Conservation (phyloP, 2,329 filamentous ascomycete genomes). For the Hortaea sp. region DNA sequence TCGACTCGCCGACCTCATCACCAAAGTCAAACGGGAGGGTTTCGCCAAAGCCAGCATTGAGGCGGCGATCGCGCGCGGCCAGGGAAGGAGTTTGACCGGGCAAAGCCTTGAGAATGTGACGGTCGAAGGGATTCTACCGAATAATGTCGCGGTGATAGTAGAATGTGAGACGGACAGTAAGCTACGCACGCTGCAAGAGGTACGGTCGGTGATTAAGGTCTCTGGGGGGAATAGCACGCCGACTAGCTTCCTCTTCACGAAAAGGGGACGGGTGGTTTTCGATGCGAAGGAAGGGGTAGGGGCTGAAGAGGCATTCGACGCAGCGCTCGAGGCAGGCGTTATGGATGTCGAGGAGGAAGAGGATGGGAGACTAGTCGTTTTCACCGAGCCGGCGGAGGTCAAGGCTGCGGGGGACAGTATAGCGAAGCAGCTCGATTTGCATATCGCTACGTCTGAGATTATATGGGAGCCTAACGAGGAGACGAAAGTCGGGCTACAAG, state of each 20-base stretch:
- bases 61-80: conserved; percentile 74
- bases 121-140: conserved; percentile 71
- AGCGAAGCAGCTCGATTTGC: conserved; percentile 52
- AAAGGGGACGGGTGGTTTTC: conserved; percentile 65
- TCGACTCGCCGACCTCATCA: conserved; percentile 61
- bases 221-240: conserved; percentile 60
- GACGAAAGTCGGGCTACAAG: conserved; percentile 55
- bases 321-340: conserved; percentile 75
- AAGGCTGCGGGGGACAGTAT: conserved; percentile 55
- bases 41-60: conserved; percentile 81
- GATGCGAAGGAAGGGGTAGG: conserved; percentile 46
- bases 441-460: conserved; percentile 66
- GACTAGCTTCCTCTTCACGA: conserved; percentile 75
- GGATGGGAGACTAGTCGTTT: conserved; percentile 61
- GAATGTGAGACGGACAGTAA: conserved; percentile 81
- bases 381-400: conserved; percentile 56
- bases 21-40: conserved; percentile 71
- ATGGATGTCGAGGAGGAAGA: conserved; percentile 60
- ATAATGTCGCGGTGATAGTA: conserved; percentile 64
- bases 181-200: conserved; percentile 59
- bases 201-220: conserved; percentile 62
- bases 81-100: conserved; percentile 69
- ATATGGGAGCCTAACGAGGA: conserved; percentile 79
- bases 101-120: conserved; percentile 65
- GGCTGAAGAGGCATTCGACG: conserved; percentile 66